A percentile compares a stretch with the other conserved stretches of the same genome.
Evolutionary conservation across 169 alveolate genomes (phyloP).

Genomic region (Cryptosporidium parvum): DNA sequence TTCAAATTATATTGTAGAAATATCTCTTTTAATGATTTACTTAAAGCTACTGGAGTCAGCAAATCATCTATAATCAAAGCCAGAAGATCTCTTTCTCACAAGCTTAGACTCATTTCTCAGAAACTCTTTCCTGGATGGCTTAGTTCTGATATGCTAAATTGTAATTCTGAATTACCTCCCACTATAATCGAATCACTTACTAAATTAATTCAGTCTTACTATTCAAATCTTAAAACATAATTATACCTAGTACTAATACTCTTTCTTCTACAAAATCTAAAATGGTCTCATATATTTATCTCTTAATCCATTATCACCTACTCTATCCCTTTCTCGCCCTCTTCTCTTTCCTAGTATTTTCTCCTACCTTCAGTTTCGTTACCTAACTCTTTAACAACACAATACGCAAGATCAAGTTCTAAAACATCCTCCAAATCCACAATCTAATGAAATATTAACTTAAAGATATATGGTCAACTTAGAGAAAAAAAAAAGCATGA

Average conservation of each 20-base stretch:
- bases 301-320: neutral
- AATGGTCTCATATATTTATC: neutral
- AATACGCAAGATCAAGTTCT: too few species aligned
- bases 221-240: neutral
- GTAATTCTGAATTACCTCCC: conserved; percentile 35
- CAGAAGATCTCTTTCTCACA: conserved; percentile 9
- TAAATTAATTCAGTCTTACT: conserved; percentile 6
- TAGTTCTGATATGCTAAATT: neutral
- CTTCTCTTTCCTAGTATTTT: neutral
- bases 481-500: neutral
- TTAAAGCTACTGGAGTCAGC: conserved; percentile 37
- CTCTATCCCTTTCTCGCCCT: neutral
- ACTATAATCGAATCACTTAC: conserved; percentile 2
- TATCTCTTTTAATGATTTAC: conserved; percentile 13
- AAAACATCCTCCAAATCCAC: neutral
- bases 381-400: too few species aligned
- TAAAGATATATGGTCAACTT: neutral
- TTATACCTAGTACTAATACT: neutral
- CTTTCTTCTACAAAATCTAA: neutral
- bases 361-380: neutral
- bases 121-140: conserved; percentile 63
- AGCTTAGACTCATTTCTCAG: conserved; percentile 12
- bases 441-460: neutral
- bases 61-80: conserved; percentile 26
- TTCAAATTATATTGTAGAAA: conserved; percentile 21